Conservation (phyloP, 768 basidiomycete species). For the Termitomyces titanicus region DNA sequence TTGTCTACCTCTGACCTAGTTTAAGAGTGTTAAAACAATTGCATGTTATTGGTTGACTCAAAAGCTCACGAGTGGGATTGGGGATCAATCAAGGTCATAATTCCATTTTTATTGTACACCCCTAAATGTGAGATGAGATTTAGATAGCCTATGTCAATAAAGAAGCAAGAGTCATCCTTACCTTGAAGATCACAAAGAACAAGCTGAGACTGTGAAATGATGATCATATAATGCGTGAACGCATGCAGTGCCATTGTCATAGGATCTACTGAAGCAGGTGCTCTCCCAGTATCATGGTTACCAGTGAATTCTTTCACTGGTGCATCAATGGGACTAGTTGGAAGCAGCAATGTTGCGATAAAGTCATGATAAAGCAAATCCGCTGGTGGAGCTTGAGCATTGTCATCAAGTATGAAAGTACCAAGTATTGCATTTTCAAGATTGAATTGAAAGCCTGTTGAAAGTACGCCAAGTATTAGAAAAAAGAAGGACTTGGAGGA, state of each 20-base stretch:
- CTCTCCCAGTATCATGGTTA: conserved; percentile 13
- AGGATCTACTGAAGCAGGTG: neutral
- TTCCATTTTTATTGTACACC: conserved; percentile 1
- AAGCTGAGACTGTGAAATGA: conserved; percentile 5
- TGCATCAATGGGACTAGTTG: conserved; percentile 6
- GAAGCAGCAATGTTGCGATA: conserved; percentile 15
- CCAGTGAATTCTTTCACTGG: conserved; percentile 19
- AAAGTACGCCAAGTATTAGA: too few species aligned
- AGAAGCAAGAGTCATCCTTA: neutral
- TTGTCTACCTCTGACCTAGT: neutral
- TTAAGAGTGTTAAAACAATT: too few species aligned
- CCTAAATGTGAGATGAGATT: neutral
- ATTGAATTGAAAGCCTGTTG: conserved; percentile 8
- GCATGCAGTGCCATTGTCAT: conserved; percentile 17
- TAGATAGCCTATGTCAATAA: too few species aligned
- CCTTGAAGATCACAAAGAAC: conserved; percentile 12
- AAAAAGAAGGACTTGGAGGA: too few species aligned
- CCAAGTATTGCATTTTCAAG: conserved; percentile 8
- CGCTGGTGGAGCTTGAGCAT: neutral
- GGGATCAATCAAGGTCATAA: conserved; percentile 7
- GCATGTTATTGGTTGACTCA: too few species aligned
- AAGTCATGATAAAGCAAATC: conserved; percentile 9
- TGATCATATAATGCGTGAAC: conserved; percentile 14
- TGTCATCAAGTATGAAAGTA: neutral
- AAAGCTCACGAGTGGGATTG: conserved; percentile 6